Percentiles rank a stretch among this genome's conserved stretches.
Evolutionary conservation across 345 rosid species (phyloP).

Genomic region (Eucalyptus shirleyi): DNA sequence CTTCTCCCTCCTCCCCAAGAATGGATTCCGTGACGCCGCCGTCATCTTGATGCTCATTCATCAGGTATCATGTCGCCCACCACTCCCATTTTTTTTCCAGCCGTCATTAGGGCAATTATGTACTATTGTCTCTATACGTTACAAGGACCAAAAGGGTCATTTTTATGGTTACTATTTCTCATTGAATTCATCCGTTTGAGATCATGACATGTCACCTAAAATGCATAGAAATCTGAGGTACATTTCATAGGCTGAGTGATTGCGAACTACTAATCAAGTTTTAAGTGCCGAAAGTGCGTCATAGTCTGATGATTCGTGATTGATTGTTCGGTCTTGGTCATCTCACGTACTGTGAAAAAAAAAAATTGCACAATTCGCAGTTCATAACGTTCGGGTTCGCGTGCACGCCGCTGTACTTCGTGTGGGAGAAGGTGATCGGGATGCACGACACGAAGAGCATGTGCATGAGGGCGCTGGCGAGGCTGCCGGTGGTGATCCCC

Average conservation of each 20-base stretch:
- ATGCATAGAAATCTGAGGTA: background rate
- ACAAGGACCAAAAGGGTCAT: background rate
- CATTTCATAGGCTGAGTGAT: background rate
- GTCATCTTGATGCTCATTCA: conserved; percentile 97
- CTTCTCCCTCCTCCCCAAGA: conserved; percentile 82
- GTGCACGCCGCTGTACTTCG: conserved; percentile 95
- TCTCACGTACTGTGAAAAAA: background rate
- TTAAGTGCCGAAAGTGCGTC: background rate
- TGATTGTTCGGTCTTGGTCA: background rate
- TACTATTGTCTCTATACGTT: background rate
- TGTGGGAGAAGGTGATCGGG: conserved; percentile 99
- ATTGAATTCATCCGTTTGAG: background rate
- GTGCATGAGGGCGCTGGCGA: conserved; percentile 71
- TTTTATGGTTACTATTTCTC: background rate
- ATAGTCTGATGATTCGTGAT: background rate
- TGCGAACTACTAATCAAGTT: background rate
- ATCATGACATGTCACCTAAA: background rate
- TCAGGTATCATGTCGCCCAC: conserved; percentile 28
- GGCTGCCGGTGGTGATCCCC: conserved; percentile 93
- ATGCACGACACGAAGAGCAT: conserved; percentile 95
- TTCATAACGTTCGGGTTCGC: conserved; percentile 98
- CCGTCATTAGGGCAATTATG: background rate
- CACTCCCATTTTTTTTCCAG: background rate
- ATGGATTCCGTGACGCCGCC: conserved; percentile 68
- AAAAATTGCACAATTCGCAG: conserved; percentile 20